phyloP scores from a whole-genome alignment of 2,329 filamentous ascomycete species.

The Geosmithia flava region DNA sequence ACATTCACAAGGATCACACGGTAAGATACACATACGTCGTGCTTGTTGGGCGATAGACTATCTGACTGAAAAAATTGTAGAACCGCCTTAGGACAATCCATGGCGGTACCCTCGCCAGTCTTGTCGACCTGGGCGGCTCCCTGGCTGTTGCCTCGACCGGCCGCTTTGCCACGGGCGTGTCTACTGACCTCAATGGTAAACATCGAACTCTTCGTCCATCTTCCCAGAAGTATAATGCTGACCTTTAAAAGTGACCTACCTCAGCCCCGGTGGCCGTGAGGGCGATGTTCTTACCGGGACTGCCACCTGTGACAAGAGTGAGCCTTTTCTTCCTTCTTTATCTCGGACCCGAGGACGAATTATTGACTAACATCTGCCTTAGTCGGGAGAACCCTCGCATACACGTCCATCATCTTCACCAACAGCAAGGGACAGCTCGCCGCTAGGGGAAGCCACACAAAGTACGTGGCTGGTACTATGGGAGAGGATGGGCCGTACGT shows the following conservation, averaged over 20 bases:
- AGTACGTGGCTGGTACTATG: constrained; percentile 34
- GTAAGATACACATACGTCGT: too few species aligned
- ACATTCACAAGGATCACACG: constrained; percentile 64
- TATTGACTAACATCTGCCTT: too few species aligned
- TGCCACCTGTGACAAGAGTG: constrained; percentile 51
- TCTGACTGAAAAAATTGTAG: constrained; percentile 22
- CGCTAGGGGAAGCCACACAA: constrained; percentile 53
- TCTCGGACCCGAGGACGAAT: not conserved
- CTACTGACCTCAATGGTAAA: constrained; percentile 50
- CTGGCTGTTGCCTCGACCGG: constrained; percentile 54
- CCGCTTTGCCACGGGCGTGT: constrained; percentile 49
- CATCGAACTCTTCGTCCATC: not conserved
- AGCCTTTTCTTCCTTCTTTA: not conserved
- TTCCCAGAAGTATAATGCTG: not conserved
- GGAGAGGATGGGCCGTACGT: constrained; percentile 22
- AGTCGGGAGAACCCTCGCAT: constrained; percentile 55
- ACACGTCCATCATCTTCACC: constrained; percentile 45
- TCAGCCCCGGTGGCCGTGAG: constrained; percentile 42
- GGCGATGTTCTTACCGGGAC: constrained; percentile 44
- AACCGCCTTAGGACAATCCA: constrained; percentile 68
- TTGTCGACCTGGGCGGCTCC: constrained; percentile 56
- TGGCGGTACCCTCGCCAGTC: constrained; percentile 66
- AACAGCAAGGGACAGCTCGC: constrained; percentile 47
- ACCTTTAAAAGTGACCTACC: constrained; percentile 41
- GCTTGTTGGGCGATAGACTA: too few species aligned